Evolutionary conservation across 2,329 filamentous ascomycete genomes (phyloP).

Genomic region (Cordyceps cicadae): DNA sequence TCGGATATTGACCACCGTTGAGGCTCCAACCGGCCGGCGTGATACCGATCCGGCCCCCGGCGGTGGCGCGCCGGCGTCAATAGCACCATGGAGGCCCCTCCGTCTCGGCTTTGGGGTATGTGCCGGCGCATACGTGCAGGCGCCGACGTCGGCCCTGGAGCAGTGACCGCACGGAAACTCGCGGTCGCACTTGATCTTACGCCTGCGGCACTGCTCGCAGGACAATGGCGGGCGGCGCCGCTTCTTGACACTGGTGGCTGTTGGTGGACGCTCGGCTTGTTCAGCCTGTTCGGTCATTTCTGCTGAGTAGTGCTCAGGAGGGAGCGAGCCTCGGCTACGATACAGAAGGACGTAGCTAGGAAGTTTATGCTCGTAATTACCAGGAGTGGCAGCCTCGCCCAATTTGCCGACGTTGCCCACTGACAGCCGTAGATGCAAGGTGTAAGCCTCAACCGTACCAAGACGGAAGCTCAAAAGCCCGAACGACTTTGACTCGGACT

Average conservation of each 20-base stretch:
- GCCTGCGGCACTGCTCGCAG: conserved; percentile 48
- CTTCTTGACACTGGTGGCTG: conserved; percentile 23
- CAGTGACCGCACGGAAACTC: conserved; percentile 52
- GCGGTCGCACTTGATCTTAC: conserved; percentile 55
- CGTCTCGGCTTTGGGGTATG: conserved; percentile 20
- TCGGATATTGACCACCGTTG: background rate
- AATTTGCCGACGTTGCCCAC: no score
- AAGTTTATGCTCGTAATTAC: no score
- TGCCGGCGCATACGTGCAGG: conserved; percentile 45
- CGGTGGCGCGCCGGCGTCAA: background rate
- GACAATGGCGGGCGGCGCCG: conserved; percentile 36
- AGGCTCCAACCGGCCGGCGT: background rate
- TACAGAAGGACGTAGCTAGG: no score
- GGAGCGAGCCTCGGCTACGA: no score
- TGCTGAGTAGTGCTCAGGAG: no score
- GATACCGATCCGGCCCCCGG: background rate
- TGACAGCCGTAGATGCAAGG: no score
- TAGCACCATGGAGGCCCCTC: background rate
- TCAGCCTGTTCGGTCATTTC: conserved; percentile 28
- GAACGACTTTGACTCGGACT: no score
- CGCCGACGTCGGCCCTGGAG: conserved; percentile 31
- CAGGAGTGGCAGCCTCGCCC: no score
- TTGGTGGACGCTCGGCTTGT: conserved; percentile 24
- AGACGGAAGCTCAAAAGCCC: no score
- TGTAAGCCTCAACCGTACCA: no score